Percentiles rank a stretch among this genome's conserved stretches.
Conservation (phyloP, 805 yeast genomes). For the Wickerhamomyces strasburgensis region DNA sequence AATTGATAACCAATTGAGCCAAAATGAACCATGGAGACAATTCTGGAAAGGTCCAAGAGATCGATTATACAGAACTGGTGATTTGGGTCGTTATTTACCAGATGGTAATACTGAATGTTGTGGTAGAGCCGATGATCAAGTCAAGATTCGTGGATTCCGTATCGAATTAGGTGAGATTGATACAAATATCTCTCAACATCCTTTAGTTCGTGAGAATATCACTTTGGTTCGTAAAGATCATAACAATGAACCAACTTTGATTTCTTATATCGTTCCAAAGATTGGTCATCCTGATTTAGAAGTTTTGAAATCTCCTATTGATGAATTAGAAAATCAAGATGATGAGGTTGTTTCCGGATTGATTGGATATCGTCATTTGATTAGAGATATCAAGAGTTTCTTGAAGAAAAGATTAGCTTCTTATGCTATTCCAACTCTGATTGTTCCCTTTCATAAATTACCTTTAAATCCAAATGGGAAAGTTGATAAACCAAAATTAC, state of each 20-base stretch:
- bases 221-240: conserved; percentile 89
- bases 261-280: conserved; percentile 89
- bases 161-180: conserved; percentile 98
- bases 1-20: conserved; percentile 42
- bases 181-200: conserved; percentile 93
- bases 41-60: conserved; percentile 94
- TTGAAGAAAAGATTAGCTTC: conserved; percentile 85
- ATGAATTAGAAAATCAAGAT: conserved; percentile 36
- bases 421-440: conserved; percentile 88
- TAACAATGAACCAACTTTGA: conserved; percentile 86
- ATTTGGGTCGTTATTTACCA: conserved; percentile 91
- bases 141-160: conserved; percentile 96
- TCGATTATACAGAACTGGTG: conserved; percentile 94
- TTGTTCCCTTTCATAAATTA: conserved; percentile 79
- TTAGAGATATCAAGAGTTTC: conserved; percentile 75
- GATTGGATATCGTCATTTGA: conserved; percentile 67
- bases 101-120: conserved; percentile 98
- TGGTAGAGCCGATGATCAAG: conserved; percentile 99
- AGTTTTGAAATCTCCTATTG: conserved; percentile 37
- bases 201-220: conserved; percentile 84
- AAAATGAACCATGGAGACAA: conserved; percentile 59
- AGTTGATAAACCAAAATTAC: conserved; percentile 94
- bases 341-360: conserved; percentile 77
- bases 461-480: conserved; percentile 98
- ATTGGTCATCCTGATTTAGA: conserved; percentile 43